Base-by-base conservation (phyloP, 2,329 filamentous ascomycete genomes). In the Colletotrichum phormii region DNA sequence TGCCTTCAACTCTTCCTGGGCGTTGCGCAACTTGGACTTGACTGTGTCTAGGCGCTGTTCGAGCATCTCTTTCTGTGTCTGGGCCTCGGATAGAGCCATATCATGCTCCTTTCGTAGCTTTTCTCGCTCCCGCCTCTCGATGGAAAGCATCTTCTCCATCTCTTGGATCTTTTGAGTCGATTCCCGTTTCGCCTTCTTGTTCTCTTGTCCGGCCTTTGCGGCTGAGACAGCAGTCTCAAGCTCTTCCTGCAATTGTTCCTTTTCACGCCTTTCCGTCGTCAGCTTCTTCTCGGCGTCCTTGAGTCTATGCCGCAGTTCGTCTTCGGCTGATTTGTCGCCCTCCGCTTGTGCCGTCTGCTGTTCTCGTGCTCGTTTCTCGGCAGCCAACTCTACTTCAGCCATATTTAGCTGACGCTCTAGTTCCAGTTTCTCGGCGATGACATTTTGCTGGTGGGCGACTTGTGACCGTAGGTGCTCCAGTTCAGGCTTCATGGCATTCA, bases 361-460 rank as follows among this genome's bases (percentile, higher is more conserved):
- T 46, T 72, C 71, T 46, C 74, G 70, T 22, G 65, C 80, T 67
- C 80, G 79, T 72, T 82, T 96, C 80, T 97, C 94, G 76, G 93
- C 94, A 75, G 95, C 94, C 2, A 98, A 87, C 77, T 97, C 93
- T 55, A 94, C 91, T 80, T 97, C 93, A 2, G 95, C 82, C 1
- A 92, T 91, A 78, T 89, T 92, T 33, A 98, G 82, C 81, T 97
- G 94, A 59, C 93, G 91, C 79, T 97, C 92, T 15, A 98, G 83
- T 2, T 92, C 88, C 58, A 96, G 86, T 81, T 97, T 98, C 79
- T 97, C 95, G 1, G 92, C 87, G 18, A 97, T 85, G 12, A 94
- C 84, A 2, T 89, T 87, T 78, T 95, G 91, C 66, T 95, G 90
- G 15, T 87, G 85, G 33, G 84, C 79, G 12, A 90, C 80, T 77